Base-by-base conservation (phyloP, 1,284 basidiomycete genomes). In the Lentinula novae-zelandiae region DNA sequence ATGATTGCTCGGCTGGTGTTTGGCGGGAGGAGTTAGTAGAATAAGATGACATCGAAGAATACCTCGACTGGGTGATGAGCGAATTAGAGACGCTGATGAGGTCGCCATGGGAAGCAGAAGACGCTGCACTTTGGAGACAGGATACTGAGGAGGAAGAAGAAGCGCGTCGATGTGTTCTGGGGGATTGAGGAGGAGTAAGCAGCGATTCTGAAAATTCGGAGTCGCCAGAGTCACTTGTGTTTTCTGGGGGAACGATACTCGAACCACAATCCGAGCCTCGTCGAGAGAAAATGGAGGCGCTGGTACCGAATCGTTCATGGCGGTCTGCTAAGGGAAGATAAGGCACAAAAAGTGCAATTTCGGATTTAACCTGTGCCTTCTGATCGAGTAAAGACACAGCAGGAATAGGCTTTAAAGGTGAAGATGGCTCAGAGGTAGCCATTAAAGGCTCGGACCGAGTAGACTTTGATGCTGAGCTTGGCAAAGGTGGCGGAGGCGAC, bases 251-350 rank as follows among this genome's bases (percentile, higher is more conserved):
- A 20, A 20, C 17, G 44, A 46, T 27, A 39, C 57, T 58, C 8
- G 57, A 58, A 8, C 57, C 57, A 39, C 57, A 49, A 48, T 58
- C 57, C 6, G 57, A 58, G 13, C 57, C 57, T 6, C 20, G 27
- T 42, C 49, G 34, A 6, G 57, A 58, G 33, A 58, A 58, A 13
- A 58, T 58, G 20, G 57, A 44, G 20, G 38, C 33, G 12, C 17
- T 46, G 17, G 5, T 36, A 13, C 27, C 38, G 31, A 39, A 50
- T 48, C 57, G 51, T 52, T 62, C 61, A 34, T 54, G 61, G 6
- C 51, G 56, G n/a, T 52, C 53, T 13, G 57, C 61, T n/a, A 62
- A 46, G 9, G 61, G 57, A 17, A 62, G 57, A 39, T 58, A 62
- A 9, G 61, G 61, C 7, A 62, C 61, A 13, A 70, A 68, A 34